These are phyloP conservation scores for Ramularia endophylla DNA, from an alignment of 2,329 filamentous ascomycete species.

Conservation along the genomic window DNA sequence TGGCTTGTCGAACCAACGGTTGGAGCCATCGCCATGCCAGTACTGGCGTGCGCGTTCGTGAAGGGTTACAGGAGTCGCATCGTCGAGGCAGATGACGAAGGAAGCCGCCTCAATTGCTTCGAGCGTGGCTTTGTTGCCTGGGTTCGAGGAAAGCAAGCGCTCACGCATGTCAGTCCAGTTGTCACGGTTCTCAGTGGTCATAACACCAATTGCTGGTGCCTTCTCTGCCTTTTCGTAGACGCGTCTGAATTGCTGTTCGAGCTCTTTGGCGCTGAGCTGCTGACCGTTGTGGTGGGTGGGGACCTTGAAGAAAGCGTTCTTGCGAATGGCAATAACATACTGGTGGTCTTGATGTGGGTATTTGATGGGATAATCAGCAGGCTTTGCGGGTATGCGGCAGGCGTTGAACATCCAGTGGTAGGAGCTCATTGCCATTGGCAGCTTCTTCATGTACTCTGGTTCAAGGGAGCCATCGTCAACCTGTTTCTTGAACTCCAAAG, in stretches of 20 bases:
- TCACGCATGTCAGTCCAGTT: conserved; percentile 78
- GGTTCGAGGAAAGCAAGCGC: conserved; percentile 67
- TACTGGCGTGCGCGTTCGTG: conserved; percentile 94
- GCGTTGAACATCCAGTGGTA: conserved; percentile 99
- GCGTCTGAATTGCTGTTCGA: conserved; percentile 81
- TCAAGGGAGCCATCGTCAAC: conserved; percentile 79
- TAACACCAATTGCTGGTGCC: conserved; percentile 67
- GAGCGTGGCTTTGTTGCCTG: conserved; percentile 71
- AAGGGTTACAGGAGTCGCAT: conserved; percentile 82
- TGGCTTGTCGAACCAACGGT: conserved; percentile 98
- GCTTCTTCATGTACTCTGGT: conserved; percentile 97
- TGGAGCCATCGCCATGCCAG: conserved; percentile 95
- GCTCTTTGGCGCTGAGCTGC: conserved; percentile 80
- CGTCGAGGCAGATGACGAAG: conserved; percentile 90
- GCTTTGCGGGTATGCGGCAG: conserved; percentile 75
- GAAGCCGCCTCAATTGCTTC: conserved; percentile 81
- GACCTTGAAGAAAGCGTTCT: conserved; percentile 98
- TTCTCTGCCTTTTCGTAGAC: conserved; percentile 74
- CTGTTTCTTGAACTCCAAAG: conserved; percentile 89
- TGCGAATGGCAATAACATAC: conserved; percentile 84
- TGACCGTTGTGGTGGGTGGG: conserved; percentile 72
- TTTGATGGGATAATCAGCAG: conserved; percentile 77
- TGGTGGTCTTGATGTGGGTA: conserved; percentile 69
- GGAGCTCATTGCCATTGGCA: conserved; percentile 96
- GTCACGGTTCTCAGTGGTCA: conserved; percentile 92